Base-by-base conservation (phyloP, 2,329 filamentous ascomycete genomes). In the Sarocladium brachiariae region DNA sequence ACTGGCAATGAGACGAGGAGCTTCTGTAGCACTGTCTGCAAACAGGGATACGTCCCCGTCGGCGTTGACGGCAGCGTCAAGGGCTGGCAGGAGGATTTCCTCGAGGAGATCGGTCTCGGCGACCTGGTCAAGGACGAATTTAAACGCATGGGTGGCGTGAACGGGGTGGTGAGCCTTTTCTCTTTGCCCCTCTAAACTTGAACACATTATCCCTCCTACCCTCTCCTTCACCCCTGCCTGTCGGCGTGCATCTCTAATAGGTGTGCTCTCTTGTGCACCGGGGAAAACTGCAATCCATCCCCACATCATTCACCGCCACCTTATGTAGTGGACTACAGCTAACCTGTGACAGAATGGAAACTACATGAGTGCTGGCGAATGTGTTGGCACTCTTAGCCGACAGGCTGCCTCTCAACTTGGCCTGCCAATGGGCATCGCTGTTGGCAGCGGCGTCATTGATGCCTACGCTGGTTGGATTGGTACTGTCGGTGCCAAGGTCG, bases 401-500 rank as follows among this genome's bases (percentile, higher is more conserved):
- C 87, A 87, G 61, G 91, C 93, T 5, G 89, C 87, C 14, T 70
- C 76, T 45, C 87, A 96, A 56, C 81, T 99, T 54, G 92, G 93
- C 7, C 78, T 99, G 2, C 86, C 86, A 4, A 76, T 86, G 18
- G 92, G 91, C 34, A 93, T 96, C 58, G 89, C 93, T 16, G 87
- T 99, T 51, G 93, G 93, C 50, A 95, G 89, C 62, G 91, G 91
- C 67, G 93, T 99, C 56, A 99, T 99, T 63, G 93, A 99, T 66
- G 93, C 93, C 16, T 99, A 99, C 62, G 93, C 93, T 53, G 93
- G 93, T 56, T 99, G 93, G 93, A 93, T 99, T 58, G 93, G 93
- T 54, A 97, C 93, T 1, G 93, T 99, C n/a, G 93, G 93, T 52
- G 92, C 93, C 54, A 96, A 96, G 68, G 89, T 96, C 59, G 80